Conservation (phyloP, 164 flowering plant species). For the Vitis rotundifolia region DNA sequence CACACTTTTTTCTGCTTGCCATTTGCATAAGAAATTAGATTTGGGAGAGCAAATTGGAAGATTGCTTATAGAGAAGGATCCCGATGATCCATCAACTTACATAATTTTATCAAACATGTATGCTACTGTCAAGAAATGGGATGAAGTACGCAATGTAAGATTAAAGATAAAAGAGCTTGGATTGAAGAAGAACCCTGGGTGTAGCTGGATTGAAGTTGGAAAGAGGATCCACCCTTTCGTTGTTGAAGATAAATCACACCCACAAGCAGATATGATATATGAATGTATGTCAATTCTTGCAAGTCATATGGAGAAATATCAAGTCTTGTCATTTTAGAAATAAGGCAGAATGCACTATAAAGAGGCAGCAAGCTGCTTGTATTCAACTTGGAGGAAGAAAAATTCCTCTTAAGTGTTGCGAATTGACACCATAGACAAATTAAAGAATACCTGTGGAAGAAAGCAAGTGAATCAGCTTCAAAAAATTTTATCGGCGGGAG, state of each 20-base stretch:
- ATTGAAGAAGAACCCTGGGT: conserved; percentile 69
- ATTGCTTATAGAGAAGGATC: conserved; percentile 50
- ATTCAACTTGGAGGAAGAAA: not conserved
- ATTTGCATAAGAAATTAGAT: conserved; percentile 41
- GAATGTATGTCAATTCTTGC: conserved; percentile 45
- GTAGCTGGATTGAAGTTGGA: conserved; percentile 75
- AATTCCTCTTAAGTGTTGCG: too few species aligned
- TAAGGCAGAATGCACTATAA: not conserved
- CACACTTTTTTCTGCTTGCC: conserved; percentile 65
- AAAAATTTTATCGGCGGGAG: too few species aligned
- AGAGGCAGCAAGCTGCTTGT: not conserved
- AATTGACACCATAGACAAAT: not conserved
- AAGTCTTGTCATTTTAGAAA: conserved; percentile 4
- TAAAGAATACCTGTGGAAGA: too few species aligned
- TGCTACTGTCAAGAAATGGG: conserved; percentile 60
- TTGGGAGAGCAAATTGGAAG: conserved; percentile 57
- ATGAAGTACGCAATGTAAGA: conserved; percentile 48
- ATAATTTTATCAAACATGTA: conserved; percentile 59
- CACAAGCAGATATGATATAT: conserved; percentile 34
- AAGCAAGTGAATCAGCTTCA: too few species aligned
- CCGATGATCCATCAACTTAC: conserved; percentile 52
- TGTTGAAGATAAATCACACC: conserved; percentile 44
- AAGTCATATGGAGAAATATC: conserved; percentile 54
- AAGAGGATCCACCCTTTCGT: conserved; percentile 46
- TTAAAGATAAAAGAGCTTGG: conserved; percentile 52